Evolutionary conservation across 805 yeast species (phyloP), one percentile per base, ranked within the genome.

Genomic region (Saturnispora serradocipensis): DNA sequence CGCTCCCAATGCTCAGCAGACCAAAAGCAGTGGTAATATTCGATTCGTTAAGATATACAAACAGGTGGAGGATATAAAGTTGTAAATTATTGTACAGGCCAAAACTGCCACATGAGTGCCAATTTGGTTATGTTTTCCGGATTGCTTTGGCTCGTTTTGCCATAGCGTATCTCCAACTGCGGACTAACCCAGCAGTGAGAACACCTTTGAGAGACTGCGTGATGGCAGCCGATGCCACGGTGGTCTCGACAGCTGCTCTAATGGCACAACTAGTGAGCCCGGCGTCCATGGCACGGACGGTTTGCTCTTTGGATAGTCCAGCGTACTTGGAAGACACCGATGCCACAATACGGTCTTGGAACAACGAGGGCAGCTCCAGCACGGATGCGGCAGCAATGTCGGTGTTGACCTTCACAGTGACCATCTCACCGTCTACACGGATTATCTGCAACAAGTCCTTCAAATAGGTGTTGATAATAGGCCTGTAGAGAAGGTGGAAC

Each of bases 131-230:
- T 18, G 25, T 30, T 30, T 30, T 30, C 15, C 34, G 34, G 5
- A 38, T 4, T 9, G 47, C 47, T 56, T 76, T 76, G 22, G 59
- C 57, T 49, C 74, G 69, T 67, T 90, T 90, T 46, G 88, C 95
- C 66, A 77, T 70, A 4, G 95, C 90, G 65, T 90, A 90, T 60
- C 75, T 78, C 47, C 81, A 62, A 10, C 90, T 80, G 62, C 85
- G 86, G 18, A 71, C 62, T 1, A 86, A 47, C 1, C 99, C 99
- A 1, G 98, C 97, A 3, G 96, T 88, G 42, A 88, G 70, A 1
- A 91, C 60, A 0, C 99, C 99, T 65, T 91, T 89, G 16, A 80
- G 56, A 30, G 88, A 80, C 66, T 93, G 99, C 8, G 80, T 66
- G 15, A 82, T 62, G 15, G 96, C 86, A n/a, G 93, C 83, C 62